phyloP scores from a whole-genome alignment of 306 rosid species.

The Gastrolobium villosum region DNA sequence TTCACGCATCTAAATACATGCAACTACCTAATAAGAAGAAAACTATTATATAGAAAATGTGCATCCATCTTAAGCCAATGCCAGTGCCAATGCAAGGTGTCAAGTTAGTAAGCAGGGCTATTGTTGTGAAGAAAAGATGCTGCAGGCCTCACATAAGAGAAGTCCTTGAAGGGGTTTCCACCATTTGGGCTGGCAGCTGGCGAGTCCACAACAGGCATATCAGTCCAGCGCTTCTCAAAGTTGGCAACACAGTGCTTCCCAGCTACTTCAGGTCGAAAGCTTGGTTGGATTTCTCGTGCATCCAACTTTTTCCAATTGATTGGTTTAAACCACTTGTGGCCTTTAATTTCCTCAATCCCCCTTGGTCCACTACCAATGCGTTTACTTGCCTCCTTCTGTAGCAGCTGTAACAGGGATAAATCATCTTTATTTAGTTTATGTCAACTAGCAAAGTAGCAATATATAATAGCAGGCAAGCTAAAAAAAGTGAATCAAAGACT shows the following conservation, averaged over 20 bases:
- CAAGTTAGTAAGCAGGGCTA: slow-evolving; percentile 43
- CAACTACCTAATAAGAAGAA: slow-evolving; percentile 20
- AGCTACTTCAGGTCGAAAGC: slow-evolving; percentile 89
- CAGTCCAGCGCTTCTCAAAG: slow-evolving; percentile 96
- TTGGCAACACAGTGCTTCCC: slow-evolving; percentile 91
- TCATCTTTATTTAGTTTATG: slow-evolving; percentile 8
- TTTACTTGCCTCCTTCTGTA: slow-evolving; percentile 76
- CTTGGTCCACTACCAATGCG: slow-evolving; percentile 77
- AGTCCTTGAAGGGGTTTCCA: slow-evolving; percentile 80
- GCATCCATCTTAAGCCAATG: slow-evolving; percentile 34
- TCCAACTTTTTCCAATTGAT: slow-evolving; percentile 89
- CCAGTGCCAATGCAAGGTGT: slow-evolving; percentile 13
- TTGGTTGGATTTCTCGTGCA: slow-evolving; percentile 79
- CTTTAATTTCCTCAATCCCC: slow-evolving; percentile 82
- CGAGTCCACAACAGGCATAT: slow-evolving; percentile 87
- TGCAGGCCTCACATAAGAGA: slow-evolving; percentile 83
- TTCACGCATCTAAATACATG: slow-evolving; percentile 37
- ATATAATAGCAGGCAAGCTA: slow-evolving; percentile 5
- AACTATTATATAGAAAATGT: neutral
- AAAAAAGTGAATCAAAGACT: slow-evolving; percentile 1
- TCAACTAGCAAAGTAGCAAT: neutral
- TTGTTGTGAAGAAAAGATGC: slow-evolving; percentile 78
- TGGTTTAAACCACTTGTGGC: slow-evolving; percentile 93
- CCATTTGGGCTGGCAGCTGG: slow-evolving; percentile 89
- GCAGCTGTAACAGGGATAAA: slow-evolving; percentile 64